Conservation (phyloP, 495 filamentous ascomycete species). For the Aspergillus heteromorphus region DNA sequence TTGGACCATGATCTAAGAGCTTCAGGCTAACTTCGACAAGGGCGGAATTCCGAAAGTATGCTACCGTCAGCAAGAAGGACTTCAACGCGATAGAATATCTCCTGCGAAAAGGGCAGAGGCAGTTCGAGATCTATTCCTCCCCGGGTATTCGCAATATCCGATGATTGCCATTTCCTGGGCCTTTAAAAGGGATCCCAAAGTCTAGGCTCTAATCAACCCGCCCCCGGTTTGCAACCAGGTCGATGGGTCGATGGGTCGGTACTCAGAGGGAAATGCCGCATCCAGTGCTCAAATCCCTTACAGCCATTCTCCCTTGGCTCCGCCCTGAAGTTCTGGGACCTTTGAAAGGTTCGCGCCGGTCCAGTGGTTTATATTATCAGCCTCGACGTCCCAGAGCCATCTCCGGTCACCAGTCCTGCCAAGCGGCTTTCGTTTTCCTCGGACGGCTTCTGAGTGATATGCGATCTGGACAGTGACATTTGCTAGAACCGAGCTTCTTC, state of each 20-base stretch:
- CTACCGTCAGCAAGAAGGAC: conserved; percentile 74
- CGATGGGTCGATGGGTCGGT: too few relatives aligned
- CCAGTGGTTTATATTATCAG: conserved; percentile 8
- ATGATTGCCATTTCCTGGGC: conserved; percentile 9
- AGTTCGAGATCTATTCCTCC: conserved; percentile 78
- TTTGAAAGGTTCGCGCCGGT: conserved; percentile 5
- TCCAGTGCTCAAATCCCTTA: too few relatives aligned
- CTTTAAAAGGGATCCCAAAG: neutral
- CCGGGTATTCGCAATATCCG: conserved; percentile 79
- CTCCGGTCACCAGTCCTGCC: neutral
- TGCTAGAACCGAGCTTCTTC: neutral
- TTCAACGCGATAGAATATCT: conserved; percentile 86
- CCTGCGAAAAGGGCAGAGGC: conserved; percentile 74
- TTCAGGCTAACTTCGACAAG: conserved; percentile 30
- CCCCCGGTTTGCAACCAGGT: too few relatives aligned
- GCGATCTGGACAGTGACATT: neutral
- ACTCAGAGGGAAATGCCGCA: too few relatives aligned
- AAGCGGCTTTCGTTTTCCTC: neutral
- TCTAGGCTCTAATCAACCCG: neutral
- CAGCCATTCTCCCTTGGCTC: too few relatives aligned
- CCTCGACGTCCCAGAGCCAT: conserved; percentile 6
- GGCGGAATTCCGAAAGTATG: conserved; percentile 69
- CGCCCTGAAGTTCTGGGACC: neutral
- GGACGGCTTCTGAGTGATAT: neutral
- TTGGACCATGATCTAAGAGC: neutral